Percentiles rank a stretch among this genome's conserved stretches.
Conservation (phyloP, 2,329 filamentous ascomycete species). For the Mollisiaceae sp. region DNA sequence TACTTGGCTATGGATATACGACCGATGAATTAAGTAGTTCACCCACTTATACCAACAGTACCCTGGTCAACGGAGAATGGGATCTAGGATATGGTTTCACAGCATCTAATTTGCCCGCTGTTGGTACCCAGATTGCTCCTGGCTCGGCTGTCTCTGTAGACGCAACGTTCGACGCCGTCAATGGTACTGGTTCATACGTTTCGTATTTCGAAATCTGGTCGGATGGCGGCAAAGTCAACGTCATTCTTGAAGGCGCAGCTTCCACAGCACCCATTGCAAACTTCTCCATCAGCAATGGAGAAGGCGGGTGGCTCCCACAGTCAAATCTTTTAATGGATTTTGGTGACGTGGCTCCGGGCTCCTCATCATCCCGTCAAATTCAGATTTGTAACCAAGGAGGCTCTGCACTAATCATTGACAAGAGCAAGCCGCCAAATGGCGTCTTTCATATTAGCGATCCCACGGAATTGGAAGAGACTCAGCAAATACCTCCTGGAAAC, state of each 20-base stretch:
- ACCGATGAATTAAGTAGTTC: constrained; percentile 36
- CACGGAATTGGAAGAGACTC: constrained; percentile 40
- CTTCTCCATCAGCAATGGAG: constrained; percentile 40
- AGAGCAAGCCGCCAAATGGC: constrained; percentile 41
- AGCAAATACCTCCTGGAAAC: constrained; percentile 35
- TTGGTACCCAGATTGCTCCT: constrained; percentile 37
- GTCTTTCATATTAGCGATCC: constrained; percentile 33
- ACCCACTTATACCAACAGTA: constrained; percentile 33
- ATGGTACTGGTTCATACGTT: constrained; percentile 39
- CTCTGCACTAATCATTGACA: constrained; percentile 39
- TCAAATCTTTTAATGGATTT: constrained; percentile 36
- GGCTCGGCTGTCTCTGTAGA: constrained; percentile 36
- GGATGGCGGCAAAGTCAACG: constrained; percentile 39
- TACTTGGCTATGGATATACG: constrained; percentile 42
- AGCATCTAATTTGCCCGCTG: constrained; percentile 33
- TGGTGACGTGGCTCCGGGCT: constrained; percentile 39
- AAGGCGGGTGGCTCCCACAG: constrained; percentile 42
- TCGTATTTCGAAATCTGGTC: constrained; percentile 41
- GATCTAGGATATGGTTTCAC: constrained; percentile 35
- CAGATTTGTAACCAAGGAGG: constrained; percentile 43
- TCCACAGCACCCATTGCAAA: constrained; percentile 39
- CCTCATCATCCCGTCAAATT: constrained; percentile 34
- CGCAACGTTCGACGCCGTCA: constrained; percentile 40
- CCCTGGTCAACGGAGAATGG: constrained; percentile 35
- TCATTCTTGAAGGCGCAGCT: constrained; percentile 39